Conservation (phyloP, 257 asterid genomes). For the Eustoma russellianum region DNA sequence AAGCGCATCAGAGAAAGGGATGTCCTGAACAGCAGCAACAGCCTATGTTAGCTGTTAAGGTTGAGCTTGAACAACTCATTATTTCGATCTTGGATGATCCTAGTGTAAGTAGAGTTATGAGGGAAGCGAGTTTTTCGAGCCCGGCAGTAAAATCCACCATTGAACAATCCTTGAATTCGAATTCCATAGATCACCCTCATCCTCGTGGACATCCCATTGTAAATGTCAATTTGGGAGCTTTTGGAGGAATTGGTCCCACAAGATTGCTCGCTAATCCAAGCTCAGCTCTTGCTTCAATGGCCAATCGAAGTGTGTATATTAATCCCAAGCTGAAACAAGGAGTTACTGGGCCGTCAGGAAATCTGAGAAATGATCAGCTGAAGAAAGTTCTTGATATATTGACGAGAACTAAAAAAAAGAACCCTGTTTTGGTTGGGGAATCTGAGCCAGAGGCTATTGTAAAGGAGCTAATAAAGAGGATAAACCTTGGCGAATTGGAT, state of each 20-base stretch:
- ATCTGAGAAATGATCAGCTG: constrained; percentile 47
- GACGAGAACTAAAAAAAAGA: constrained; percentile 51
- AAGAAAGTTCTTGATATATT: constrained; percentile 60
- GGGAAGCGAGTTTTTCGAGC: constrained; percentile 87
- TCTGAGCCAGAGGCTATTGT: constrained; percentile 60
- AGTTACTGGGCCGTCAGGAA: constrained; percentile 20
- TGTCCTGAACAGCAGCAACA: constrained; percentile 95
- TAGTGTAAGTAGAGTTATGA: constrained; percentile 78
- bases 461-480: constrained; percentile 48
- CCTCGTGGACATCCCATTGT: constrained; percentile 5
- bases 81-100: constrained; percentile 87
- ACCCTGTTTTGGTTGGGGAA: constrained; percentile 83
- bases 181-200: constrained; percentile 19
- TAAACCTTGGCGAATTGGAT: constrained; percentile 45
- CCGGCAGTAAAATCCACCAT: constrained; percentile 75
- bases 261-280: constrained; percentile 26
- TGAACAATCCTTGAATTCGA: constrained; percentile 50
- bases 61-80: constrained; percentile 73
- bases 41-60: constrained; percentile 76
- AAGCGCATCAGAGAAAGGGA: constrained; percentile 81
- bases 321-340: constrained; percentile 52
- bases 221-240: constrained; percentile 25
- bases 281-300: constrained; percentile 10
- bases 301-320: constrained; percentile 41
- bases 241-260: constrained; percentile 35